These are phyloP conservation scores for Biancaea sappan DNA, from an alignment of 306 rosid genomes.

Conservation along the genomic window DNA sequence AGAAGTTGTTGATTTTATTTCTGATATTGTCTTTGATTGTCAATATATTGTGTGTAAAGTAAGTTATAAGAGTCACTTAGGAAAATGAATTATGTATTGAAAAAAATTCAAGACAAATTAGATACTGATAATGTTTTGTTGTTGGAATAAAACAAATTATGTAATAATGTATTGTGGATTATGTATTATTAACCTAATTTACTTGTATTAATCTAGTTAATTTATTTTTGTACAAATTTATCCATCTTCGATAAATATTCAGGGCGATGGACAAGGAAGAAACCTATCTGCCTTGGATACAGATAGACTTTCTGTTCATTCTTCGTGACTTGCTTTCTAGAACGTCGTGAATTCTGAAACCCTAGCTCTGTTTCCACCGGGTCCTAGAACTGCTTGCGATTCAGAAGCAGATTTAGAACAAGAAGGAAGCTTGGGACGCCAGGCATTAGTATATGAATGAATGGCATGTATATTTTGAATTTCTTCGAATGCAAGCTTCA, in stretches of 20 bases:
- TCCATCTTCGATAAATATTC: constrained; percentile 41
- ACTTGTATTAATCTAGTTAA: no score
- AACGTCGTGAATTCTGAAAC: constrained; percentile 51
- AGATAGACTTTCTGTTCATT: constrained; percentile 85
- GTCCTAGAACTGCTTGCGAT: constrained; percentile 60
- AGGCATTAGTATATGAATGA: constrained; percentile 53
- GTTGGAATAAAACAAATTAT: no score
- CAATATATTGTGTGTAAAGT: no score
- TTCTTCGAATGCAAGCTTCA: neutral
- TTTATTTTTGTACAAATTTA: constrained; percentile 32
- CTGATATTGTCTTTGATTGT: no score
- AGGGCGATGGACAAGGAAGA: constrained; percentile 77
- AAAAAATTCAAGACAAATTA: no score
- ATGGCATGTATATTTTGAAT: constrained; percentile 6
- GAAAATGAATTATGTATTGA: no score
- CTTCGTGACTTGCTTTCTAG: constrained; percentile 56
- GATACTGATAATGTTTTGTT: no score
- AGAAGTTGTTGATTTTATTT: no score
- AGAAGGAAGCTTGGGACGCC: constrained; percentile 59
- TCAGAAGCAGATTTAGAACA: constrained; percentile 46
- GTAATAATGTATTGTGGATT: no score
- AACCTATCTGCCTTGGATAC: constrained; percentile 66
- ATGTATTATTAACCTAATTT: no score
- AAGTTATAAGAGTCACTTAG: no score
- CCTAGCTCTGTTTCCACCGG: constrained; percentile 77